A percentile compares a stretch with the other conserved stretches of the same genome.
These are phyloP conservation scores for Corrigiola litoralis DNA, from an alignment of 179 eudicot species.

Conservation along the genomic window DNA sequence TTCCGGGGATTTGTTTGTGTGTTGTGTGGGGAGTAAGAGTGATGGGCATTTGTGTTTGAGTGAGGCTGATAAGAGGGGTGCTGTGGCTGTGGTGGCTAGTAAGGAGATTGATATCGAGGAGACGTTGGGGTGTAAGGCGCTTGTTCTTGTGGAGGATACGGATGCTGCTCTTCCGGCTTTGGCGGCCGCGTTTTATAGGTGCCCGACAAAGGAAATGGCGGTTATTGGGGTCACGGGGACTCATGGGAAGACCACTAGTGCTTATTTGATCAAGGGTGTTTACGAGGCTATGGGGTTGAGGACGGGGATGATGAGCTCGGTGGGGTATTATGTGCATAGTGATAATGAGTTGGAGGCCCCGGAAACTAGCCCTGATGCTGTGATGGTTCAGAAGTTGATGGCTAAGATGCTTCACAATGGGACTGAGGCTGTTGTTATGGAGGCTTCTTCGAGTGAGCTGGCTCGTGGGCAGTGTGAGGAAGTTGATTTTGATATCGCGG, in stretches of 20 bases:
- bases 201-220: constrained; percentile 73
- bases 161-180: constrained; percentile 60
- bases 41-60: constrained; percentile 74
- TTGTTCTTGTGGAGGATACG: constrained; percentile 91
- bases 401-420: constrained; percentile 95
- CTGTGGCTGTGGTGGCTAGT: constrained; percentile 93
- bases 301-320: constrained; percentile 88
- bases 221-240: constrained; percentile 88
- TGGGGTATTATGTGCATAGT: constrained; percentile 74
- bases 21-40: constrained; percentile 70
- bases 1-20: constrained; percentile 89
- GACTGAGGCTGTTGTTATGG: constrained; percentile 92
- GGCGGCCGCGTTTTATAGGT: constrained; percentile 76
- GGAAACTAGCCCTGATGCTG: constrained; percentile 54
- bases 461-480: constrained; percentile 71
- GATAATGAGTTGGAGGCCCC: constrained; percentile 71
- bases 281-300: constrained; percentile 97
- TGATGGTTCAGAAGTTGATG: constrained; percentile 82
- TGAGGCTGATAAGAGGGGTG: constrained; percentile 97
- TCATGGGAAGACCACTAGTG: constrained; percentile 74
- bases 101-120: constrained; percentile 91
- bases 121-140: constrained; percentile 88
- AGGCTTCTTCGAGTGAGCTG: constrained; percentile 63
- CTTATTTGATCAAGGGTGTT: constrained; percentile 66
- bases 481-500: constrained; percentile 93